Evolutionary conservation across 2,329 filamentous ascomycete species (phyloP).

Genomic region (Cladosporium oxysporum): DNA sequence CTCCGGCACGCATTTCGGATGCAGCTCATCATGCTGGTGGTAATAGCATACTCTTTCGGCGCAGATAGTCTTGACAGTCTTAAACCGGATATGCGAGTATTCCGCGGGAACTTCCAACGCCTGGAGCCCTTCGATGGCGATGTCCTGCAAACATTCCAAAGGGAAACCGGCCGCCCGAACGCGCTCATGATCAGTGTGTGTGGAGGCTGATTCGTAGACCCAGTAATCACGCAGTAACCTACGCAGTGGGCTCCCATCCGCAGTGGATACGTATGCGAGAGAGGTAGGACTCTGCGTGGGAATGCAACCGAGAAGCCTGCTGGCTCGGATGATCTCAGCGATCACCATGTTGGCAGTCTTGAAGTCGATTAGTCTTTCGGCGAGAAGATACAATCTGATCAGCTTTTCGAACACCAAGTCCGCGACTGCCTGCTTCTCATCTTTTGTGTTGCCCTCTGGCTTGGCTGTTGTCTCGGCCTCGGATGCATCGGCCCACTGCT

Average conservation of each 20-base stretch:
- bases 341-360: neutral
- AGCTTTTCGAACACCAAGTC: neutral
- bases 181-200: no score
- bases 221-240: neutral
- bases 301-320: no score
- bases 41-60: neutral
- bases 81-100: no score
- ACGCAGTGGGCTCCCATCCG: neutral
- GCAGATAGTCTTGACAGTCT: no score
- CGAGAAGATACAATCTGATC: neutral
- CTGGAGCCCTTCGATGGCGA: no score
- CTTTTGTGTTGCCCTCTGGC: no score
- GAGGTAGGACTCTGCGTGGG: no score
- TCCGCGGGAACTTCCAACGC: no score
- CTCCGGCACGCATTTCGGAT: neutral
- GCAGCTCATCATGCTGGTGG: neutral
- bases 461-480: no score
- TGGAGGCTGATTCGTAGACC: neutral
- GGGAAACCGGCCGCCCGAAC: no score
- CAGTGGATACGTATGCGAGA: neutral
- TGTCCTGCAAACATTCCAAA: no score
- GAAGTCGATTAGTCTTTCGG: neutral
- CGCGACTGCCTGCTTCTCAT: neutral
- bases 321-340: neutral
- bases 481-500: neutral